A percentile compares a stretch with the other conserved stretches of the same genome.
These are phyloP conservation scores for Candida sanyaensis DNA, from an alignment of 1,139 yeast genomes.

Conservation along the genomic window DNA sequence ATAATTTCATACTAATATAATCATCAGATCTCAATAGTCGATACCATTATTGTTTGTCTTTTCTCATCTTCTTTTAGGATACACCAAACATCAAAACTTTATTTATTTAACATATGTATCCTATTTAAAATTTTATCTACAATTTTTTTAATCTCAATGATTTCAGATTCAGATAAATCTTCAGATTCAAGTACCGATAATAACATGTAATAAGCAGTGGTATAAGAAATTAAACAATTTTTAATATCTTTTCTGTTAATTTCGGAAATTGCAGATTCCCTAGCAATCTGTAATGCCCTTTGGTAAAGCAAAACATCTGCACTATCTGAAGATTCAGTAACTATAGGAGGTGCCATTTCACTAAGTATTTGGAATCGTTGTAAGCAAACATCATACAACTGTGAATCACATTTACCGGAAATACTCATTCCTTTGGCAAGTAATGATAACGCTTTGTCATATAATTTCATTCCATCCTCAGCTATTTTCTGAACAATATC, in stretches of 20 bases:
- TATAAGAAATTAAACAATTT: constrained; percentile 85
- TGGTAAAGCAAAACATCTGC: constrained; percentile 90
- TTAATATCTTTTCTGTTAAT: constrained; percentile 71
- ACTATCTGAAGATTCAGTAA: neutral
- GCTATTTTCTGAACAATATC: constrained; percentile 62
- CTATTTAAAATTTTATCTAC: constrained; percentile 1
- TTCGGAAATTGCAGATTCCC: constrained; percentile 89
- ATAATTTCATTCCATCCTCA: constrained; percentile 83
- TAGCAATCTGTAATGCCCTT: constrained; percentile 88
- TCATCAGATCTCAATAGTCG: no score
- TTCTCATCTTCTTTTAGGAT: no score
- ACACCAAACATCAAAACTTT: neutral
- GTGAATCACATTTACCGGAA: constrained; percentile 64
- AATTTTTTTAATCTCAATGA: neutral
- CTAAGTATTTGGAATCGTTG: neutral
- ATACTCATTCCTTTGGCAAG: constrained; percentile 83
- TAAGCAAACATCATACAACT: neutral
- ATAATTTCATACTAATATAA: no score
- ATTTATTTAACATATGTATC: constrained; percentile 3
- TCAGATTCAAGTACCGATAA: neutral
- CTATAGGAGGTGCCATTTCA: neutral
- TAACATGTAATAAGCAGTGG: constrained; percentile 94
- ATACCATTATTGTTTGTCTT: no score
- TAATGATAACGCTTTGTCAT: constrained; percentile 78
- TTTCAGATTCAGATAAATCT: neutral